Conservation (phyloP, 2,329 filamentous ascomycete species). For the Hypocreales sp. region DNA sequence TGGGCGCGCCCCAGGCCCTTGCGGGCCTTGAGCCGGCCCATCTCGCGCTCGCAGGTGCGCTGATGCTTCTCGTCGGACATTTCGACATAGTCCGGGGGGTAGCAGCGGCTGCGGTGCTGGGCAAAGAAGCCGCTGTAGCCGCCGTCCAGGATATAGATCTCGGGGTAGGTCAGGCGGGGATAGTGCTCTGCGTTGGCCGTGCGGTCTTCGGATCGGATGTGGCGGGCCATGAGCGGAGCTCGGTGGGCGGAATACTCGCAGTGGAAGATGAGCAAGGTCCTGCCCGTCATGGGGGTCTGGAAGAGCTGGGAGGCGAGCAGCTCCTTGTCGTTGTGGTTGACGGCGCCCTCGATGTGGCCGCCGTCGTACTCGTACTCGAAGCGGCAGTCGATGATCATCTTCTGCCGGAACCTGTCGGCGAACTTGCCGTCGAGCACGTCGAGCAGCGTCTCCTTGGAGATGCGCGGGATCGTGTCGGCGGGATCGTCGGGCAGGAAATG, state of each 20-base stretch:
- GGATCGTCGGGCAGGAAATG: slow-evolving; percentile 71
- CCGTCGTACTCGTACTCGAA: slow-evolving; percentile 99
- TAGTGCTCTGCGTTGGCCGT: slow-evolving; percentile 74
- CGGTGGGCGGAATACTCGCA: slow-evolving; percentile 98
- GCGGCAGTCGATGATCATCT: slow-evolving; percentile 85
- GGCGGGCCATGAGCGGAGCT: slow-evolving; percentile 90
- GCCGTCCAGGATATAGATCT: slow-evolving; percentile 92
- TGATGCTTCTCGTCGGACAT: slow-evolving; percentile 91
- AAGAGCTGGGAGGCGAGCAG: slow-evolving; percentile 69
- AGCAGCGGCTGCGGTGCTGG: slow-evolving; percentile 66
- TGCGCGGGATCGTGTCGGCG: slow-evolving; percentile 76
- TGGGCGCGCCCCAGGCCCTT: slow-evolving; percentile 76
- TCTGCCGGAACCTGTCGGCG: slow-evolving; percentile 58
- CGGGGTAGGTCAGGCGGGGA: slow-evolving; percentile 81
- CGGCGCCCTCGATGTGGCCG: slow-evolving; percentile 81
- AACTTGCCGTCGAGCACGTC: slow-evolving; percentile 81
- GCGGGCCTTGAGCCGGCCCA: slow-evolving; percentile 83
- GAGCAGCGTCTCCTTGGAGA: slow-evolving; percentile 66
- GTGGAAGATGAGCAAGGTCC: slow-evolving; percentile 79
- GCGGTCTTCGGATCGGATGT: slow-evolving; percentile 80
- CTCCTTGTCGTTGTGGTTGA: slow-evolving; percentile 98
- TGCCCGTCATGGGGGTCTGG: slow-evolving; percentile 45
- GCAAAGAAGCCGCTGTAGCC: slow-evolving; percentile 91
- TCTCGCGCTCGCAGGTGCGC: slow-evolving; percentile 82
- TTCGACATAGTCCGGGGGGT: slow-evolving; percentile 88